Conservation (phyloP, 495 filamentous ascomycete genomes). For the Usnea hakonensis region DNA sequence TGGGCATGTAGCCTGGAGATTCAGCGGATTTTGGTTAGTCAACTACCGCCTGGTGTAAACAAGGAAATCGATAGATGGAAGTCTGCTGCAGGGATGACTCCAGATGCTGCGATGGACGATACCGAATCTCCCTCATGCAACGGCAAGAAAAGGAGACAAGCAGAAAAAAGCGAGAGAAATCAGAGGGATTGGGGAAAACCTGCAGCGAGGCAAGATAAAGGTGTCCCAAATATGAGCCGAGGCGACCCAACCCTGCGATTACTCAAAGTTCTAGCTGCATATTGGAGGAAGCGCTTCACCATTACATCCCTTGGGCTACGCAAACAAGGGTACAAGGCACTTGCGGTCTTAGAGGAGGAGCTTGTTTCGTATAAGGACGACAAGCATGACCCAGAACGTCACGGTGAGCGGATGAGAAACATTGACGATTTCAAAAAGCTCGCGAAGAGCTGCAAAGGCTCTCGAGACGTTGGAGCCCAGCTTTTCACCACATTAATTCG, state of each 20-base stretch:
- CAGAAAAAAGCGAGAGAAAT: slow-evolving; percentile 36
- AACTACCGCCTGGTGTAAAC: slow-evolving; percentile 56
- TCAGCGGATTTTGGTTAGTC: slow-evolving; percentile 66
- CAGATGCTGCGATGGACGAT: slow-evolving; percentile 29
- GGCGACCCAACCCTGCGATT: slow-evolving; percentile 79
- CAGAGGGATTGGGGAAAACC: slow-evolving; percentile 68
- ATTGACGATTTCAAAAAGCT: slow-evolving; percentile 58
- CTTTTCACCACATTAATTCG: slow-evolving; percentile 86
- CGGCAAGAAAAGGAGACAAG: slow-evolving; percentile 31
- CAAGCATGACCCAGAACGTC: slow-evolving; percentile 48
- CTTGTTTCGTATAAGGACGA: slow-evolving; percentile 55
- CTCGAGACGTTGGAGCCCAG: slow-evolving; percentile 79
- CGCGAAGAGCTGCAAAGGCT: slow-evolving; percentile 69
- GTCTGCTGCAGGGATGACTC: slow-evolving; percentile 52
- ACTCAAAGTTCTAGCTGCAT: slow-evolving; percentile 64
- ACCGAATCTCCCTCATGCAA: background rate
- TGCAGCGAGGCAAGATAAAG: slow-evolving; percentile 61
- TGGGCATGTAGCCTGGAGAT: slow-evolving; percentile 77
- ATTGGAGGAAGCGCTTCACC: slow-evolving; percentile 81
- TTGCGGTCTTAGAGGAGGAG: slow-evolving; percentile 58
- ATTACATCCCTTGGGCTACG: slow-evolving; percentile 73
- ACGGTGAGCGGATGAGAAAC: slow-evolving; percentile 65
- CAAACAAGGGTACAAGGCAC: slow-evolving; percentile 78
- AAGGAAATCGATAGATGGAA: slow-evolving; percentile 72
- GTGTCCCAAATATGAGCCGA: slow-evolving; percentile 62